A percentile compares a stretch with the other conserved stretches of the same genome.
phyloP scores from a whole-genome alignment of 2,329 filamentous ascomycete species.

The Metarhizium anisopliae region DNA sequence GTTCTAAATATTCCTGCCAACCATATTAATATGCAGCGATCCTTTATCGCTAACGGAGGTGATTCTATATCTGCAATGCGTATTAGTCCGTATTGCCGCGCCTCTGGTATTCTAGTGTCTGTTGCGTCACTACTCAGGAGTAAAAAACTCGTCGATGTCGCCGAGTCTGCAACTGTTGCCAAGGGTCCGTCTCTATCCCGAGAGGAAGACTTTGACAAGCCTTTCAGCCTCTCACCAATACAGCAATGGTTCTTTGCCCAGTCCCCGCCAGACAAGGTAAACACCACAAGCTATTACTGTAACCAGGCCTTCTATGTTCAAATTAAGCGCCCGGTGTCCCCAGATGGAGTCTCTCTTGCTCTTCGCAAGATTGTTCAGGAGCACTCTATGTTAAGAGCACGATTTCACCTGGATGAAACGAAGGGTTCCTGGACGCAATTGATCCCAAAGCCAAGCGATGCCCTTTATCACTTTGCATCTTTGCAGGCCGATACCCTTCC shows the following conservation, averaged over 20 bases:
- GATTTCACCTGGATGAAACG: not conserved
- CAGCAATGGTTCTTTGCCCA: constrained; percentile 7
- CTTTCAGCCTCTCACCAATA: constrained; percentile 6
- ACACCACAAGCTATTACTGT: constrained; percentile 1
- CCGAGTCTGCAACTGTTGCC: not conserved
- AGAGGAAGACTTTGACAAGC: constrained; percentile 1
- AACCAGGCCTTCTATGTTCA: constrained; percentile 4
- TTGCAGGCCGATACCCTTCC: not conserved
- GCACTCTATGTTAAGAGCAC: constrained; percentile 8
- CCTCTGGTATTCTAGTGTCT: not conserved
- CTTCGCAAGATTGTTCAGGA: constrained; percentile 1
- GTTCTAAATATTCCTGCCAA: constrained; percentile 3
- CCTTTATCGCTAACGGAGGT: constrained; percentile 7
- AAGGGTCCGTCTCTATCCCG: not conserved
- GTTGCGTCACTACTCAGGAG: constrained; percentile 1
- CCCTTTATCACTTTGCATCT: not conserved
- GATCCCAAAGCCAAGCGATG: not conserved
- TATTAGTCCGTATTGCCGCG: constrained; percentile 1
- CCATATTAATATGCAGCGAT: constrained; percentile 5
- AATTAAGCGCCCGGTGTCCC: not conserved
- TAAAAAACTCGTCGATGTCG: not conserved
- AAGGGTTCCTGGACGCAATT: not conserved
- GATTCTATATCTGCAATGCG: constrained; percentile 9
- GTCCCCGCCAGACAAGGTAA: constrained; percentile 1
- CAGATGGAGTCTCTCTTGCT: not conserved